Percentiles rank a stretch among this genome's conserved stretches.
phyloP scores from a whole-genome alignment of 106 monocot genomes.

The Vanilla planifolia region DNA sequence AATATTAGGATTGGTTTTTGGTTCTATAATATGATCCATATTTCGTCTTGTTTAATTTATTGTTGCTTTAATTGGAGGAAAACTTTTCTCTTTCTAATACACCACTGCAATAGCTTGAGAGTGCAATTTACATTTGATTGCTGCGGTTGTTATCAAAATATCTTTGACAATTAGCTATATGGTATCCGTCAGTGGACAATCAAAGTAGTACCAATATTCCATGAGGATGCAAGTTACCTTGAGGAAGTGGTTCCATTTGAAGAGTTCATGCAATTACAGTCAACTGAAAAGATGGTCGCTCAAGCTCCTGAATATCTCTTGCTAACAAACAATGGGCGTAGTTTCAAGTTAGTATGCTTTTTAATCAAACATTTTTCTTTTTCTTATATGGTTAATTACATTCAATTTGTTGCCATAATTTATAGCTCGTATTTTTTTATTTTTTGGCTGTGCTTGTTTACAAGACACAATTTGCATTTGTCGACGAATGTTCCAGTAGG shows the following conservation, averaged over 20 bases:
- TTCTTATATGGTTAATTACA: neutral
- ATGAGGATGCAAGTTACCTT: conserved; percentile 85
- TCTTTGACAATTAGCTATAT: neutral
- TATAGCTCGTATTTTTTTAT: neutral
- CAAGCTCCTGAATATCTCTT: conserved; percentile 71
- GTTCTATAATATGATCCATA: no score
- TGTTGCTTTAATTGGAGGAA: neutral
- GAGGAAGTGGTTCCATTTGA: conserved; percentile 90
- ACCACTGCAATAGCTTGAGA: neutral
- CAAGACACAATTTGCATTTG: no score
- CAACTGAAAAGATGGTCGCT: conserved; percentile 61
- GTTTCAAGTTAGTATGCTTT: conserved; percentile 64
- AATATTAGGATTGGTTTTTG: no score
- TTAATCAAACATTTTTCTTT: conserved; percentile 3
- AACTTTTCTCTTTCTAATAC: neutral
- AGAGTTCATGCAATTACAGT: conserved; percentile 73
- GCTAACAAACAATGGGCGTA: conserved; percentile 86
- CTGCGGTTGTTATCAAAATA: neutral
- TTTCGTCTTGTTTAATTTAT: no score
- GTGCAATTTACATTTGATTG: neutral
- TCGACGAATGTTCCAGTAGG: no score
- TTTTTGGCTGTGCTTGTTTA: no score
- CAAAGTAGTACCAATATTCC: conserved; percentile 81
- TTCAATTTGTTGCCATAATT: conserved; percentile 2
- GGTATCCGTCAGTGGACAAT: conserved; percentile 62